Base-by-base conservation (phyloP, 768 basidiomycete genomes). In the Boletellus ananiceps region DNA sequence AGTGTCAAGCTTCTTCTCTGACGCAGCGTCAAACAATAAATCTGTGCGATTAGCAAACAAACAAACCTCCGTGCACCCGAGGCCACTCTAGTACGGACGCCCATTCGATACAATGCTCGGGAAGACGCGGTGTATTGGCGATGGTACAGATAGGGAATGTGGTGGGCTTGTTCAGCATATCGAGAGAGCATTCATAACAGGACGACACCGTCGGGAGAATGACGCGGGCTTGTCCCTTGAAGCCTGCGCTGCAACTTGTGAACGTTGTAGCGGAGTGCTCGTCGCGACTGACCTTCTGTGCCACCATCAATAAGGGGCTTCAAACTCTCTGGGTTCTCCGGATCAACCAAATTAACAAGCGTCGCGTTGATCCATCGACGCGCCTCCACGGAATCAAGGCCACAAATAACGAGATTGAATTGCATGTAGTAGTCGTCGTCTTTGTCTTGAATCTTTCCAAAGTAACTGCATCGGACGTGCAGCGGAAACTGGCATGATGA, bases 71-170 rank as follows among this genome's bases (percentile, higher is more conserved):
- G 54, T 88, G 84, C 2, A 92, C 83, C 41, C 83, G 81, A n/a
- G 96, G 95, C 96, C 96, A 99, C 68, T 99, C 94, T 18, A 99
- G 75, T 11, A 98, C 96, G 35, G 91, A 94, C 0, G 96, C 96
- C 96, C 96, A 99, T 70, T 98, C 96, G 60, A 99, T 97, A 64
- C 96, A 98, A 62, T 99, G 96, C 62, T 99, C 96, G 1, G 96
- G 96, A 19, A 97, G 76, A 49, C 96, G 88, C 23, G 96, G 96
- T 0, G 96, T 99, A 64, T 98, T 98, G 50, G 96, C 95, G 57
- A 99, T 98, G 6, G 96, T 99, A 65, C 96, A 99, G 47, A 99
- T 97, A 2, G 96, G 96, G 67, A 94, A 99, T 12, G 86, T 87
- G 35, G 93, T 96, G 1, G 86, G 94, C 55, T 97, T 97, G 70